Percentiles rank a stretch among this genome's conserved stretches.
Conservation (phyloP, 2,329 filamentous ascomycete species). For the Pestalotiopsis sp. region DNA sequence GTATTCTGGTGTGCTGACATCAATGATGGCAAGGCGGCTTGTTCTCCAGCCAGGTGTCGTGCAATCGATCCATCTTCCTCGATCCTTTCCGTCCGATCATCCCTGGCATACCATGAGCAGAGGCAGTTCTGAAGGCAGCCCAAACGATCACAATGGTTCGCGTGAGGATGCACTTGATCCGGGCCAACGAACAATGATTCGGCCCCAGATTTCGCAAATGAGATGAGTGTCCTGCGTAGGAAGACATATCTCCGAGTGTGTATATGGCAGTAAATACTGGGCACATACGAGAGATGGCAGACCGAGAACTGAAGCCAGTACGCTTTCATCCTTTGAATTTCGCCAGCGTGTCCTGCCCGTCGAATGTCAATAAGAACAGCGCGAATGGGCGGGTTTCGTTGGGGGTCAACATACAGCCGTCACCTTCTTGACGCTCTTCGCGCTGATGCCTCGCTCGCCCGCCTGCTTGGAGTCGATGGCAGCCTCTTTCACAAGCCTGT, state of each 20-base stretch:
- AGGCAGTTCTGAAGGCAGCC: neutral
- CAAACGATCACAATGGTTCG: too few relatives aligned
- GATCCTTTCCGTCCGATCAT: neutral
- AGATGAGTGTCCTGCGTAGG: too few relatives aligned
- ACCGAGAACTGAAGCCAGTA: neutral
- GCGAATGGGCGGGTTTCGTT: neutral
- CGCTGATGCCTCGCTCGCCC: constrained; percentile 73
- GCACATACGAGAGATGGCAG: neutral
- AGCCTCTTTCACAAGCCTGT: constrained; percentile 76
- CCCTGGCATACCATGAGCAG: neutral
- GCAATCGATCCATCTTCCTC: neutral
- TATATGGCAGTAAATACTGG: neutral
- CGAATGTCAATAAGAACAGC: neutral
- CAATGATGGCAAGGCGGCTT: neutral
- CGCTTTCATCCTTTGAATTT: constrained; percentile 65
- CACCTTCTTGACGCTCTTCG: constrained; percentile 74
- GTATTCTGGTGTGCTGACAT: neutral
- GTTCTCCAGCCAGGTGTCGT: neutral
- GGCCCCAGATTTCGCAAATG: too few relatives aligned
- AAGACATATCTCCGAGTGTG: neutral
- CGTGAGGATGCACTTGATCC: too few relatives aligned
- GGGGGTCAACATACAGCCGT: constrained; percentile 60
- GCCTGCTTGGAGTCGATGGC: constrained; percentile 72
- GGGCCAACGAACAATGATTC: too few relatives aligned
- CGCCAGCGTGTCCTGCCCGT: constrained; percentile 58